A percentile compares a stretch with the other conserved stretches of the same genome.
phyloP scores from a whole-genome alignment of 768 basidiomycete species.

The Boletus reticuloceps region DNA sequence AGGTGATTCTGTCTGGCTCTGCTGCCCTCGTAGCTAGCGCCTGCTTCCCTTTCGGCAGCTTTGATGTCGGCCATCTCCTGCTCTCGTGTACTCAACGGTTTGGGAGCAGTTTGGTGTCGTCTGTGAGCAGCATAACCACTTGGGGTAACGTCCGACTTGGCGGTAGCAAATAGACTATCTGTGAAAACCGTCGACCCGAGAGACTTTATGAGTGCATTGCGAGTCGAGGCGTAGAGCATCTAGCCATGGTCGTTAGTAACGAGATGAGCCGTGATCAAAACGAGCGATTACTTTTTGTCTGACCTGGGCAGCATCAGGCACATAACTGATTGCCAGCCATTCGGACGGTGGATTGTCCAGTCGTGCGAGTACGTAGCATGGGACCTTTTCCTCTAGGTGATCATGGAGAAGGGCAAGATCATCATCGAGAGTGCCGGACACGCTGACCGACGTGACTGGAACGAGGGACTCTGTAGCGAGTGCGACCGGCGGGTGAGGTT shows the following conservation, averaged over 20 bases:
- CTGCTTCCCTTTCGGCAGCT: slow-evolving; percentile 67
- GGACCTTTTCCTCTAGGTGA: slow-evolving; percentile 55
- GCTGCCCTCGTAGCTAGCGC: slow-evolving; percentile 56
- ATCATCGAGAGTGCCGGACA: slow-evolving; percentile 50
- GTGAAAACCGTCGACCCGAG: slow-evolving; percentile 73
- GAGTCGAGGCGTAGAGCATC: slow-evolving; percentile 90
- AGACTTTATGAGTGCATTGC: slow-evolving; percentile 63
- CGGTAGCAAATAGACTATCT: slow-evolving; percentile 76
- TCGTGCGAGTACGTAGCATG: slow-evolving; percentile 75
- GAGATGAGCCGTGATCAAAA: slow-evolving; percentile 4
- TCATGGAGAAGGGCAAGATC: slow-evolving; percentile 61
- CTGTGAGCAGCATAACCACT: slow-evolving; percentile 74
- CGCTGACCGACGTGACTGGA: slow-evolving; percentile 49
- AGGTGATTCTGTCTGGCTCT: slow-evolving; percentile 53
- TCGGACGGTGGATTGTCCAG: slow-evolving; percentile 56
- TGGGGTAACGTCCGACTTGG: slow-evolving; percentile 61
- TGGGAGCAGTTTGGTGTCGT: slow-evolving; percentile 67
- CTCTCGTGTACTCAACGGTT: slow-evolving; percentile 81
- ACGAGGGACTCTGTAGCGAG: slow-evolving; percentile 61
- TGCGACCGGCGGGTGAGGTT: slow-evolving; percentile 24
- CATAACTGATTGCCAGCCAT: slow-evolving; percentile 78
- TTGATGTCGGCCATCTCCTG: slow-evolving; percentile 76
- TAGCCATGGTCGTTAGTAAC: slow-evolving; percentile 24
- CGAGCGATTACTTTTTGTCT: slow-evolving; percentile 63
- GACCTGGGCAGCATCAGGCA: slow-evolving; percentile 78